phyloP scores from a whole-genome alignment of 2,329 filamentous ascomycete genomes.

The Akanthomyces lecanii region DNA sequence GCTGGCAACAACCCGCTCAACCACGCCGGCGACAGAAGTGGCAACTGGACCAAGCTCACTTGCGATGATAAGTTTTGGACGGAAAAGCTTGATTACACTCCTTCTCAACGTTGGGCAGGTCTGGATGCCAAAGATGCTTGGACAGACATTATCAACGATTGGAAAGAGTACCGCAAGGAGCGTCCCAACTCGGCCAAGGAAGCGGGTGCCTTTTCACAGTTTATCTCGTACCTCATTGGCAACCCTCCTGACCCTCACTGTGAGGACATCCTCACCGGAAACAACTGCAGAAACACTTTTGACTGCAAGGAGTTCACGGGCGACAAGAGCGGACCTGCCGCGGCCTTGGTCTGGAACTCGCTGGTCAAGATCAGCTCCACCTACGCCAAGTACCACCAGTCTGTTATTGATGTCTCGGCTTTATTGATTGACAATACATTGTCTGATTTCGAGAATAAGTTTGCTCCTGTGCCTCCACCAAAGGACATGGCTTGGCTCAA shows the following conservation, averaged over 20 bases:
- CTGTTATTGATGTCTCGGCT: neutral
- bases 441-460: conserved; percentile 14
- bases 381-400: conserved; percentile 3
- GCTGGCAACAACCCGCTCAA: conserved; percentile 8
- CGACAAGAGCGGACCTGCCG: conserved; percentile 5
- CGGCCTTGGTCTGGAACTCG: conserved; percentile 9
- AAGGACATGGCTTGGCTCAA: conserved; percentile 24
- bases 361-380: conserved; percentile 7
- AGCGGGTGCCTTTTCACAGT: neutral
- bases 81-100: conserved; percentile 7
- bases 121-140: conserved; percentile 5
- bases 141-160: conserved; percentile 4
- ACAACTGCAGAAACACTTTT: conserved; percentile 1
- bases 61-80: conserved; percentile 6
- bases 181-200: conserved; percentile 4
- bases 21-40: neutral
- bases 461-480: conserved; percentile 26
- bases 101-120: conserved; percentile 2
- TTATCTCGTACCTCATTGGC: conserved; percentile 6
- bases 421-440: conserved; percentile 8
- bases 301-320: neutral
- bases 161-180: conserved; percentile 9
- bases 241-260: conserved; percentile 4
- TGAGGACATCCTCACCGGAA: neutral
- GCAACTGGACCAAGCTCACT: conserved; percentile 5